Evolutionary conservation across 192 early-diverging fungal species (phyloP), one percentile per base, ranked within the genome.

Genomic region (Bifiguratus adelaidae): DNA sequence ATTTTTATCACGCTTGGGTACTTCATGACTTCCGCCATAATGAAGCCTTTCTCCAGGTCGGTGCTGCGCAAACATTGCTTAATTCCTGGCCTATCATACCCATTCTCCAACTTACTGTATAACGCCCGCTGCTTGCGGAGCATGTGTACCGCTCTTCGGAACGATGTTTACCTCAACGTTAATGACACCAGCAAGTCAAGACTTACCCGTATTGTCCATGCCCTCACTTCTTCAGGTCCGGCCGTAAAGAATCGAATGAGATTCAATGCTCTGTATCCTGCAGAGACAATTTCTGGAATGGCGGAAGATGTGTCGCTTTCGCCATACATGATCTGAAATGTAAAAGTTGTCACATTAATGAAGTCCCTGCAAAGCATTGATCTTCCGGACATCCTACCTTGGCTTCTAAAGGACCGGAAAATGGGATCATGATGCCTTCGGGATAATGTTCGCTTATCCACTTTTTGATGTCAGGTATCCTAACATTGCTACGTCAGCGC

Each of bases 31-130:
- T 88, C 84, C 13, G 82, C 83, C 67, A 80, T 80, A 47, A 86
- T 83, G 41, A 88, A 88, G n/a, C 74, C 82, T 42, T 66, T 61
- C 43, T 69, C 80, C 65, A 91, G 88, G 50, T 91, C 88, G 23
- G 83, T 71, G 57, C 83, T 76, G 50, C 64, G 71, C 11, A 61
- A 69, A 41, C 60, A 64, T 54, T n/a, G 67, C 71, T 20, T 12
- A 33, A 30, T 3, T 12, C 24, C 16, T 32, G 69, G 73, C 53
- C 27, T 9, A 37, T 29, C 12, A 21, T 51, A 60, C 25, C 37
- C 52, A 59, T 74, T 59, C 73, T 72, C 42, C 72, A 66, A 22
- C 76, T 74, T 60, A 67, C 44, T 77, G 75, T 29, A 77, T 77
- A 4, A 77, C 63, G 30, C 75, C 75, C 9, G 75, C 75, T 41